Base-by-base conservation (phyloP, 306 rosid species). In the Quercus ilex region DNA sequence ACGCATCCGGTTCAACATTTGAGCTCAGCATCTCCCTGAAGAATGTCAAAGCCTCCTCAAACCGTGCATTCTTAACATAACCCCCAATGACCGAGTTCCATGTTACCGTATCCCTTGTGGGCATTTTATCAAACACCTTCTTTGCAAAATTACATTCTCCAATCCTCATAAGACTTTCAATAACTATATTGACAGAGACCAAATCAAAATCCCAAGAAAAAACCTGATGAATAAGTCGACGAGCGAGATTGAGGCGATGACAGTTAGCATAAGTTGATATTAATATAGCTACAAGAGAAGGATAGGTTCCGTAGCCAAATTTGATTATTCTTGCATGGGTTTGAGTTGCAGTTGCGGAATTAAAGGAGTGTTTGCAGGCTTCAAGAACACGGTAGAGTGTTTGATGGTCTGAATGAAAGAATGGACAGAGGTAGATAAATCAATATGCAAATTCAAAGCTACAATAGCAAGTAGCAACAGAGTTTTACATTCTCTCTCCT, bases 41-140 rank as follows among this genome's bases (percentile, higher is more conserved):
- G 55, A 88, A 17, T 3, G 80, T 80, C 76, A 90, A 55, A 0
- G 89, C 92, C 55, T 85, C 90, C 25, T 78, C 69, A 23, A 85
- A 85, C 20, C 85, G 87, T 8, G 80, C 74, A 56, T 83, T 88
- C 63, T 84, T 83, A 11, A 92, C 94, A 60, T 75, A 87, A 67
- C 94, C 97, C 25, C 91, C 89, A 67, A 92, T 79, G 71, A 90
- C 56, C 20, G 92, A 77, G 84, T 90, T 90, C 94, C 97, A 92
- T 3, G 97, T 82, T 28, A 92, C 89, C 2, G 85, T 80, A 85
- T 92, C 92, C 67, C 89, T 55, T 13, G 14, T 75, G 43, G 79
- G 63, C 83, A 81, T 87, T 83, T 87, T 92, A 28, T 41, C 41
- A 71, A 90, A 92, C 81, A 88, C 74, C 83, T 74, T 82, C 75